Evolutionary conservation across 1,284 basidiomycete species (phyloP).

Genomic region (Trametes sp.): DNA sequence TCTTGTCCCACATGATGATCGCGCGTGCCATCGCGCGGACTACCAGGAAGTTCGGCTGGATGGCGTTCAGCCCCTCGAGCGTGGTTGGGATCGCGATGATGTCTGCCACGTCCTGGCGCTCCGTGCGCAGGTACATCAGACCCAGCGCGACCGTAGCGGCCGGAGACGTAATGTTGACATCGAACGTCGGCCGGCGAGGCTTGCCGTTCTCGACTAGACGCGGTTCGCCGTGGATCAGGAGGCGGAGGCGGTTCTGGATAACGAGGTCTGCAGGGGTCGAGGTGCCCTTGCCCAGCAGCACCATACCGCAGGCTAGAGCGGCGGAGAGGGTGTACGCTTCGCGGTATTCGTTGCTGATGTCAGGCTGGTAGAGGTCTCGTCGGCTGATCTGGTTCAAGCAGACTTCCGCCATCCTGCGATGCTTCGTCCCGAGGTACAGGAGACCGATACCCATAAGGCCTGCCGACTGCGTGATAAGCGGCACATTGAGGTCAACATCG

Average conservation of each 20-base stretch:
- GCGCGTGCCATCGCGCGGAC: constrained; percentile 81
- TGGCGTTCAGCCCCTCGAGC: constrained; percentile 77
- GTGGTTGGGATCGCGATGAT: constrained; percentile 87
- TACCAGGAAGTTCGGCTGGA: constrained; percentile 90
- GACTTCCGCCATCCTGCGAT: constrained; percentile 92
- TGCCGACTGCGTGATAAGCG: constrained; percentile 89
- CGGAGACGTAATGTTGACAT: constrained; percentile 88
- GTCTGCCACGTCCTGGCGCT: constrained; percentile 84
- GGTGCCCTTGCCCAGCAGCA: constrained; percentile 91
- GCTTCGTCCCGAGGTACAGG: constrained; percentile 88
- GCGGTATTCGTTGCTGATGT: constrained; percentile 83
- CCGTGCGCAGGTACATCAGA: constrained; percentile 91
- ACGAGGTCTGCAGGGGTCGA: constrained; percentile 78
- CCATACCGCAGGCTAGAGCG: constrained; percentile 92
- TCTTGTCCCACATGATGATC: constrained; percentile 89
- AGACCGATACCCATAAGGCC: constrained; percentile 91
- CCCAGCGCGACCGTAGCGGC: constrained; percentile 92
- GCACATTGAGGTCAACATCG: constrained; percentile 88
- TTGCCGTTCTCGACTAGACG: constrained; percentile 42
- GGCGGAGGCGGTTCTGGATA: constrained; percentile 70
- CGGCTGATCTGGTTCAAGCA: constrained; percentile 87
- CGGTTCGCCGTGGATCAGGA: constrained; percentile 78
- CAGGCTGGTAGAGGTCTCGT: constrained; percentile 78
- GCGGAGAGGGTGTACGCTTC: constrained; percentile 94
- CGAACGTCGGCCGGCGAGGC: constrained; percentile 62